These are phyloP conservation scores for Metschnikowia orientalis DNA, from an alignment of 805 yeast species.

Conservation along the genomic window DNA sequence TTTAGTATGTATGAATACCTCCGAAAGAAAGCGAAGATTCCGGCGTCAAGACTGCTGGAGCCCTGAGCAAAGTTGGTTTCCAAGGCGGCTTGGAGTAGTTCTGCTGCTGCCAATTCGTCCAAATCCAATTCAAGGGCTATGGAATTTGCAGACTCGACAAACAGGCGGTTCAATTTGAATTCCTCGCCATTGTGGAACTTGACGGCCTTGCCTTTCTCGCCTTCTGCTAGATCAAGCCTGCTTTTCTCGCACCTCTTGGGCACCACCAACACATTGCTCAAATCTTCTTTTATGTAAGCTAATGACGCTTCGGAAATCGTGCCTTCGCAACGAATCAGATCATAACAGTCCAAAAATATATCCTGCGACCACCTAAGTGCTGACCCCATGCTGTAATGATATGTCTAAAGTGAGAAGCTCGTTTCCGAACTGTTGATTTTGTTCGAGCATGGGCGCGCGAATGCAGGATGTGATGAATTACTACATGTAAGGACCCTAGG, in stretches of 20 bases:
- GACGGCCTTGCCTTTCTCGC: slow-evolving; percentile 17
- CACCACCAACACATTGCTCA: slow-evolving; percentile 26
- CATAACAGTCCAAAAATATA: slow-evolving; percentile 15
- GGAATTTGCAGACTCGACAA: slow-evolving; percentile 56
- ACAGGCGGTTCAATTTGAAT: slow-evolving; percentile 60
- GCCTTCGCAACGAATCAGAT: slow-evolving; percentile 10
- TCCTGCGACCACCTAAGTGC: slow-evolving; percentile 14
- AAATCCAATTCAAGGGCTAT: slow-evolving; percentile 48
- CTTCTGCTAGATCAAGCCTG: slow-evolving; percentile 12
- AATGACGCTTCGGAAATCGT: slow-evolving; percentile 6
- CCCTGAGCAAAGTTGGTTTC: slow-evolving; percentile 41
- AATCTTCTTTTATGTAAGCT: slow-evolving; percentile 25
- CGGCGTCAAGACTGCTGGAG: slow-evolving; percentile 50
- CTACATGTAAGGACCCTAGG: too few relatives aligned
- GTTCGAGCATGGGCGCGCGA: slow-evolving; percentile 3
- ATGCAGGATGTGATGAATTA: slow-evolving; percentile 7
- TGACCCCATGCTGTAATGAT: slow-evolving; percentile 1
- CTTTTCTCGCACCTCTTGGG: slow-evolving; percentile 32
- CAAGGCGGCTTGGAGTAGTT: slow-evolving; percentile 52
- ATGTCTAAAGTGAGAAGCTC: too few relatives aligned
- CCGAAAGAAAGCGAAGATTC: slow-evolving; percentile 61
- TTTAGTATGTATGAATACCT: slow-evolving; percentile 74
- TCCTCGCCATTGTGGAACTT: slow-evolving; percentile 55
- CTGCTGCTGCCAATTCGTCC: slow-evolving; percentile 75
- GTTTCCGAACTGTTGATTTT: slow-evolving; percentile 7